Evolutionary conservation across 495 filamentous ascomycete genomes (phyloP).

Genomic region (Poronia punctata): DNA sequence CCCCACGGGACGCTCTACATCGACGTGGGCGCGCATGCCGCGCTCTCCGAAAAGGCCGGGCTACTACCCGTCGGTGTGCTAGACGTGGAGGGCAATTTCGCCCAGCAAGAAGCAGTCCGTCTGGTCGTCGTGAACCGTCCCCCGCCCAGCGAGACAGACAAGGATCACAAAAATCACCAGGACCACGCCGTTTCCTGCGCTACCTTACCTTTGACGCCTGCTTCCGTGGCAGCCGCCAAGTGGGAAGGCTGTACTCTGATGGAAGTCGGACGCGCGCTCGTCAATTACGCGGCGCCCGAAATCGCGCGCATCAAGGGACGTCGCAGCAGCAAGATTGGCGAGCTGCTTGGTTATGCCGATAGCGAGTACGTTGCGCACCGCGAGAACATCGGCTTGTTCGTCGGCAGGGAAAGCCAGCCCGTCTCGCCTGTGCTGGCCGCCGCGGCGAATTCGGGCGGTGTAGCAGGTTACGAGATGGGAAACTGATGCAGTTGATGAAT

Average conservation of each 20-base stretch:
- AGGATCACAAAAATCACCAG: no score
- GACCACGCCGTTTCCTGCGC: not conserved
- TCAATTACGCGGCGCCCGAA: slow-evolving; percentile 85
- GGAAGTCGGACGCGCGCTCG: slow-evolving; percentile 88
- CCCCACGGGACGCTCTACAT: slow-evolving; percentile 90
- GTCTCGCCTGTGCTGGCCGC: slow-evolving; percentile 31
- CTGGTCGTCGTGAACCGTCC: slow-evolving; percentile 57
- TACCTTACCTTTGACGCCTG: slow-evolving; percentile 7
- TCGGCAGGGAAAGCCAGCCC: slow-evolving; percentile 31
- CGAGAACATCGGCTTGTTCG: slow-evolving; percentile 81
- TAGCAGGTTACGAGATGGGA: slow-evolving; percentile 22
- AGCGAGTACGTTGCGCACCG: slow-evolving; percentile 89
- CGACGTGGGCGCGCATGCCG: slow-evolving; percentile 76
- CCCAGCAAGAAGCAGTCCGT: slow-evolving; percentile 85
- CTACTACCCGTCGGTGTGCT: slow-evolving; percentile 87
- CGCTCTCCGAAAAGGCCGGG: slow-evolving; percentile 75
- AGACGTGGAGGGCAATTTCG: slow-evolving; percentile 78
- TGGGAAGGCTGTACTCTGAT: slow-evolving; percentile 46
- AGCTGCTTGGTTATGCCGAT: slow-evolving; percentile 80
- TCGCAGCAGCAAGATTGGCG: slow-evolving; percentile 71
- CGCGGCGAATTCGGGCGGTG: slow-evolving; percentile 18
- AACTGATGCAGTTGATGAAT: slow-evolving; percentile 10
- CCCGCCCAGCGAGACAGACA: not conserved
- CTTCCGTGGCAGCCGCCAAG: slow-evolving; percentile 18
- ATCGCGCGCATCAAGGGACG: slow-evolving; percentile 77